A percentile compares a stretch with the other conserved stretches of the same genome.
phyloP scores from a whole-genome alignment of 2,329 filamentous ascomycete genomes.

The Nannizziopsis arthrosporioides region DNA sequence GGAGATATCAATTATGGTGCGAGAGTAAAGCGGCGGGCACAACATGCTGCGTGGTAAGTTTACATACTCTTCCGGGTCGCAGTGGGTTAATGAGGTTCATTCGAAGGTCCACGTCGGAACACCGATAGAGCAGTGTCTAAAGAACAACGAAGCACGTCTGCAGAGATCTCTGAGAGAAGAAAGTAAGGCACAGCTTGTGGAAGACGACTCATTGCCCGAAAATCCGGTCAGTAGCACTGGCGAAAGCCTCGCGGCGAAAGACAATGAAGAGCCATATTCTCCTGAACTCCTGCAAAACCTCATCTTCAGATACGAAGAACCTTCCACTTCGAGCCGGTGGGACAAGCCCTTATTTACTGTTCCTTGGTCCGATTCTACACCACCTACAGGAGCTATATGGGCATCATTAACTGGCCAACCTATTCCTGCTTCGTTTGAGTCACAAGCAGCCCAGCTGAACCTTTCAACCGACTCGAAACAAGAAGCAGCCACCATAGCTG shows the following conservation, averaged over 20 bases:
- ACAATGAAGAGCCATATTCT: slow-evolving; percentile 36
- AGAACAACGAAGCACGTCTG: slow-evolving; percentile 39
- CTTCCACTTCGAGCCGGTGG: slow-evolving; percentile 54
- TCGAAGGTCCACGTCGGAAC: slow-evolving; percentile 47
- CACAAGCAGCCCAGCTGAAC: slow-evolving; percentile 9
- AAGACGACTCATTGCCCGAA: not conserved
- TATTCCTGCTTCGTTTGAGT: slow-evolving; percentile 17
- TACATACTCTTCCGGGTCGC: not conserved
- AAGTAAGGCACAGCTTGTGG: not conserved
- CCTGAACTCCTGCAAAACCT: slow-evolving; percentile 51
- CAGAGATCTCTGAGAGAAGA: slow-evolving; percentile 5
- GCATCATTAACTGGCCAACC: slow-evolving; percentile 39
- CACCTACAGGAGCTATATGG: slow-evolving; percentile 51
- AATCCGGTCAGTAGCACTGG: not conserved
- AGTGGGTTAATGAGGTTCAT: not conserved
- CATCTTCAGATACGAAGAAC: slow-evolving; percentile 55
- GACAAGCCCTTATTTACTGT: slow-evolving; percentile 55
- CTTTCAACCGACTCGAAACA: slow-evolving; percentile 7
- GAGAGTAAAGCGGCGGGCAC: slow-evolving; percentile 53
- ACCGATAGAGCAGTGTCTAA: slow-evolving; percentile 43
- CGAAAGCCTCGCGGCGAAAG: slow-evolving; percentile 4
- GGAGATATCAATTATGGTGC: slow-evolving; percentile 55
- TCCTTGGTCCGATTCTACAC: slow-evolving; percentile 43
- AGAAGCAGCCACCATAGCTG: slow-evolving; percentile 11
- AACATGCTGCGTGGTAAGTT: slow-evolving; percentile 48